Base-by-base conservation (phyloP, 2,329 filamentous ascomycete genomes). In the Pezicula rhizophila region DNA sequence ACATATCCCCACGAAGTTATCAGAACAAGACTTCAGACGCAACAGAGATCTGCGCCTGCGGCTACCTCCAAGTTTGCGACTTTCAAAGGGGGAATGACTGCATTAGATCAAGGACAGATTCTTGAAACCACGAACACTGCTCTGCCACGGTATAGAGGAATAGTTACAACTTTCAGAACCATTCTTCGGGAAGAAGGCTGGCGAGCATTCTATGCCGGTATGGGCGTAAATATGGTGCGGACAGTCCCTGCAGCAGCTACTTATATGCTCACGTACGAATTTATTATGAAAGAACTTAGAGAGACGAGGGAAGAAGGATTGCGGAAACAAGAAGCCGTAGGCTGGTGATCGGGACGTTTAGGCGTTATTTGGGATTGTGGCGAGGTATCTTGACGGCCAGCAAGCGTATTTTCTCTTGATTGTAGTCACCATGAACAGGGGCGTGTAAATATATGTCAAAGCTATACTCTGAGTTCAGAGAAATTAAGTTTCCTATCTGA, bases 1-100 rank as follows among this genome's bases (percentile, higher is more conserved):
- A 99, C 93, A 15, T 99, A 99, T 65, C 93, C 93, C 1, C 93
- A 99, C 65, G 93, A 99, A 69, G 93, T 99, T 15, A 84, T 99
- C 45, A 84, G 93, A 40, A 99, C 93, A 44, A 79, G 93, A 51
- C 72, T 99, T 49, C 93, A 99, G 68, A 99, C 93, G 1, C 93
- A 99, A 66, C 84, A 93, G 62, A 79, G 90, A 52, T 82, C 85
- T 4, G 71, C 78, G 18, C 75, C 77, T 1, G 75, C 78, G 7
- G 70, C 74, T 35, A 60, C 56, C 8, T 52, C 57, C 66, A 80
- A 58, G 77, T 83, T 75, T 70, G 70, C 47, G 76, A 77, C 52
- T 60, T 68, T 54, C 65, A 68, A 54, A 45, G 59, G 57, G 42
- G 60, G 62, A 7, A 44, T 61, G 18, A 60, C 63, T 43, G 60